These are phyloP conservation scores for Botrytis hyacinthi DNA, from an alignment of 2,329 filamentous ascomycete genomes.

Conservation along the genomic window DNA sequence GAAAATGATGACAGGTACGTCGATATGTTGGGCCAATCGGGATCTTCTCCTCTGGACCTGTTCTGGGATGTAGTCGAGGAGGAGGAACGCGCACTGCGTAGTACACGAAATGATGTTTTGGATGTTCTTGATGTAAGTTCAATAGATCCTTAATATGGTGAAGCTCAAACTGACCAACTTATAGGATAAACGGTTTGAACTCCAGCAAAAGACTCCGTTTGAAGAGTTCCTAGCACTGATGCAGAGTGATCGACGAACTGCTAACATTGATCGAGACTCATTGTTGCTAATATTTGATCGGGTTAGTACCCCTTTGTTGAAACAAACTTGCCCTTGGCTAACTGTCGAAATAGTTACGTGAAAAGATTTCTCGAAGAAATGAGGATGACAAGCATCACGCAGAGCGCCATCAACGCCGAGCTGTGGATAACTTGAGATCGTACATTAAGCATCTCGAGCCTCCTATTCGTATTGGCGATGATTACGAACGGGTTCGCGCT, in stretches of 20 bases:
- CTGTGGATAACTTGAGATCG: constrained; percentile 79
- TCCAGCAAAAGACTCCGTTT: constrained; percentile 80
- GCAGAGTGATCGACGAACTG: constrained; percentile 82
- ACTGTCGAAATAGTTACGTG: constrained; percentile 59
- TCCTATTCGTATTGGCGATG: constrained; percentile 72
- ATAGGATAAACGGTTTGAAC: constrained; percentile 87
- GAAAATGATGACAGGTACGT: constrained; percentile 79
- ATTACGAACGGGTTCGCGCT: constrained; percentile 82
- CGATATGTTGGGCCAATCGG: constrained; percentile 77
- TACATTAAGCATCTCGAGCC: constrained; percentile 89
- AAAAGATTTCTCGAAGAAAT: constrained; percentile 77
- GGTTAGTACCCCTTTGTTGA: constrained; percentile 46
- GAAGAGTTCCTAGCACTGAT: constrained; percentile 84
- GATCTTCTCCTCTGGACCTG: constrained; percentile 83
- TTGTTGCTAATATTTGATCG: constrained; percentile 81
- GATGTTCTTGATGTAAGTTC: constrained; percentile 80
- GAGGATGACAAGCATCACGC: constrained; percentile 81
- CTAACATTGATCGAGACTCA: constrained; percentile 78
- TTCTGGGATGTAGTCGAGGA: constrained; percentile 97
- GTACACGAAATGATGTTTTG: constrained; percentile 76
- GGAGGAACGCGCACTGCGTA: constrained; percentile 82
- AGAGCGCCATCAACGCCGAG: constrained; percentile 82
- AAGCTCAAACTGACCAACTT: constrained; percentile 40
- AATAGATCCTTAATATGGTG: neutral
- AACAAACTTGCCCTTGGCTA: constrained; percentile 28